Base-by-base conservation (phyloP, 2,329 filamentous ascomycete species). In the Ilyonectria sp. region DNA sequence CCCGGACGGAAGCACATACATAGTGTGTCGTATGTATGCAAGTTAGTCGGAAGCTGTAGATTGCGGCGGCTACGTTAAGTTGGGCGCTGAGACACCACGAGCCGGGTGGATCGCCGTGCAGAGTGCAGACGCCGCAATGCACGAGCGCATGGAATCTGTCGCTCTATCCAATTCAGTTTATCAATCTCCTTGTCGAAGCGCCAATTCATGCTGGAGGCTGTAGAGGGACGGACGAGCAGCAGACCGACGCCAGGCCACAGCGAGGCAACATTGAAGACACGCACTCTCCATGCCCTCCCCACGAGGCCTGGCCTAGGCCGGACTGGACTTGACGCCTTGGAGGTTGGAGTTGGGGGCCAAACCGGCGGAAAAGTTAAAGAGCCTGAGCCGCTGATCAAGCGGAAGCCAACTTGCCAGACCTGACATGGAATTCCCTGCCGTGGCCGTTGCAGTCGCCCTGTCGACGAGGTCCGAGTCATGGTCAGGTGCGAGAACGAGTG, bases 71-170 rank as follows among this genome's bases (percentile, higher is more conserved):
- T 17, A 17, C n/a, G 31, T 29, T 29, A 29, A 13, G 44, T 50
- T 63, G 43, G 63, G 50, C 50, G 52, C 50, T 69, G 62, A 73
- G 70, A 74, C 70, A 71, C 67, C 64, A 74, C 71, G 71, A 70
- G 65, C 64, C 62, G 61, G 55, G 69, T 69, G 59, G 68, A 53
- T 56, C 56, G 26, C 23, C n/a, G 31, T 60, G 55, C 49, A 59
- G 44, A 50, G 31, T 17, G 15, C 15, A 8, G 15, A 43, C 8
- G 40, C 8, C 31, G 26, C 35, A 35, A 37, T 47, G 46, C 57
- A 35, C 49, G 43, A 43, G 60, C 43, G 56, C 31, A 49, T 26
- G 29, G n/a, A 54, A 55, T 56, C 58, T 19, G 47, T 19, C 17
- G 15, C 15, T 43, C 40, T 17, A 43, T 19, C 40, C 40, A 43